Evolutionary conservation across 176 grass and related monocot species (phyloP).

Genomic region (Dendrocalamus sinicus): DNA sequence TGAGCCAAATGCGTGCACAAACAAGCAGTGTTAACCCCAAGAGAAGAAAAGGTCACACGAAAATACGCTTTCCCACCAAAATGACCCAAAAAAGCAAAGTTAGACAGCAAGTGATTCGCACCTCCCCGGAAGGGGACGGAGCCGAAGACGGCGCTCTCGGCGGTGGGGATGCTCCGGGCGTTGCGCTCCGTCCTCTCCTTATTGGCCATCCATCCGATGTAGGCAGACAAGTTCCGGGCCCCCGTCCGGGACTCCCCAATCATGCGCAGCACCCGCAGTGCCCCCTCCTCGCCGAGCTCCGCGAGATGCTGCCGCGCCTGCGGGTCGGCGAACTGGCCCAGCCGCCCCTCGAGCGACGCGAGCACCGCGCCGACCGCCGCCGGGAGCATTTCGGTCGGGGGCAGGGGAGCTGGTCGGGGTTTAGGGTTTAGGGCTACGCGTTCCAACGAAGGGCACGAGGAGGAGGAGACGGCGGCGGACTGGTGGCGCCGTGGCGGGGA

Average conservation of each 20-base stretch:
- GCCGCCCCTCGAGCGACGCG: conserved; percentile 17
- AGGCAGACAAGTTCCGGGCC: conserved; percentile 30
- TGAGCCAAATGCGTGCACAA: too few species aligned
- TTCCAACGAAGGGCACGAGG: too few species aligned
- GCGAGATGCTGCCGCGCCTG: conserved; percentile 32
- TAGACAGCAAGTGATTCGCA: neutral
- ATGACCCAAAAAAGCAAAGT: too few species aligned
- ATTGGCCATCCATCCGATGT: conserved; percentile 2
- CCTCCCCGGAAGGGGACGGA: neutral
- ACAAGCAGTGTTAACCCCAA: too few species aligned
- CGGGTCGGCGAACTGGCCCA: conserved; percentile 1
- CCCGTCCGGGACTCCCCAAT: neutral
- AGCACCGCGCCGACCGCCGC: conserved; percentile 22
- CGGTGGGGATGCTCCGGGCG: conserved; percentile 13
- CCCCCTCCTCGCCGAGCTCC: conserved; percentile 24
- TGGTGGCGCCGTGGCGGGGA: too few species aligned
- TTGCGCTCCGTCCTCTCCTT: conserved; percentile 37
- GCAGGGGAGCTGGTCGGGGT: neutral
- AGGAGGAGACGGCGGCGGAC: too few species aligned
- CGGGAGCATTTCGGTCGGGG: neutral
- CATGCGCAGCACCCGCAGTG: conserved; percentile 14
- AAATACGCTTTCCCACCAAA: too few species aligned
- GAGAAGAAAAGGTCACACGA: too few species aligned
- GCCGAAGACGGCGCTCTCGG: conserved; percentile 23
- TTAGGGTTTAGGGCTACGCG: neutral